phyloP scores from a whole-genome alignment of 2,329 filamentous ascomycete genomes.

The Fusarium dimerum region DNA sequence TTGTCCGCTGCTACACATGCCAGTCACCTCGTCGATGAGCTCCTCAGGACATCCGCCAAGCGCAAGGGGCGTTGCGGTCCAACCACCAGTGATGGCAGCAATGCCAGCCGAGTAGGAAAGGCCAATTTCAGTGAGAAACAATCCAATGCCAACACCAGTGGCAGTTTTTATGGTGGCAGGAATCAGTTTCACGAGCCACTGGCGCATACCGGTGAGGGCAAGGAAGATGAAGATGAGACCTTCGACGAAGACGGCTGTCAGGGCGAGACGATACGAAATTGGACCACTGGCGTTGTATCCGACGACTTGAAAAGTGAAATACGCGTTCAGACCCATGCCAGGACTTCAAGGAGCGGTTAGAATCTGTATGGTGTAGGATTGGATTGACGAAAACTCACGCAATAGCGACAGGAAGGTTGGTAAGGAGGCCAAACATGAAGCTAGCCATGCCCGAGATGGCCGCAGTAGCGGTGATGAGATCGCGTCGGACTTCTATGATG shows the following conservation, averaged over 20 bases:
- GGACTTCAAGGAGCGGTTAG: slow-evolving; percentile 45
- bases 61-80: slow-evolving; percentile 66
- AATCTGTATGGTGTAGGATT: background rate
- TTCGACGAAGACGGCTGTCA: slow-evolving; percentile 66
- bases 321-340: slow-evolving; percentile 68
- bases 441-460: slow-evolving; percentile 74
- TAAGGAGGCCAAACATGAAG: slow-evolving; percentile 76
- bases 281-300: slow-evolving; percentile 58
- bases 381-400: slow-evolving; percentile 29
- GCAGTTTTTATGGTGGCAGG: slow-evolving; percentile 66
- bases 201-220: slow-evolving; percentile 67
- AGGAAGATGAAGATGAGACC: slow-evolving; percentile 66
- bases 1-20: slow-evolving; percentile 59
- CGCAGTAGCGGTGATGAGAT: slow-evolving; percentile 82
- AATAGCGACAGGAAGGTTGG: slow-evolving; percentile 67
- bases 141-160: slow-evolving; percentile 64
- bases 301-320: slow-evolving; percentile 68
- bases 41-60: slow-evolving; percentile 72
- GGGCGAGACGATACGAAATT: slow-evolving; percentile 59
- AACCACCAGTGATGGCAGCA: slow-evolving; percentile 73
- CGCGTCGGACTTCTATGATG: slow-evolving; percentile 61
- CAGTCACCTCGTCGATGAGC: slow-evolving; percentile 46
- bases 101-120: slow-evolving; percentile 81
- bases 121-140: slow-evolving; percentile 65
- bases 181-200: slow-evolving; percentile 70